Evolutionary conservation across 2,329 filamentous ascomycete species (phyloP).

Genomic region (Shiraia bambusicola): DNA sequence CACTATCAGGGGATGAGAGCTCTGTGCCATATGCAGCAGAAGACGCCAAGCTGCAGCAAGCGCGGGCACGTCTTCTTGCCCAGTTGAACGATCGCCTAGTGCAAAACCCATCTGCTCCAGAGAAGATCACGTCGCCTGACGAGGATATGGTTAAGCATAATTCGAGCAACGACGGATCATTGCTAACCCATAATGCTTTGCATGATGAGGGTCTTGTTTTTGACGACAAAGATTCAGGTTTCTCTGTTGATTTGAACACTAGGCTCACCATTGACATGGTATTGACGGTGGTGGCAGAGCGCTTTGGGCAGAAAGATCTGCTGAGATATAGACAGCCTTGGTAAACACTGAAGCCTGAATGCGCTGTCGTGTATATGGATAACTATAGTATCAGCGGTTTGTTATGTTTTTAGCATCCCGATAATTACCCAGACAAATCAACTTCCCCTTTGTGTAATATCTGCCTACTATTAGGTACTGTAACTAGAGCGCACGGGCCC

Average conservation of each 20-base stretch:
- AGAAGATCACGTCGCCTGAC: not conserved
- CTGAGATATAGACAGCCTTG: slow-evolving; percentile 66
- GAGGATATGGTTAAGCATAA: too few relatives aligned
- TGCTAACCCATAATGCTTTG: not conserved
- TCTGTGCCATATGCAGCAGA: slow-evolving; percentile 9
- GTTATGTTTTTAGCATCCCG: too few relatives aligned
- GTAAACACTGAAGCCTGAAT: slow-evolving; percentile 3
- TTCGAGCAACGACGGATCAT: too few relatives aligned
- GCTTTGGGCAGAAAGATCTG: slow-evolving; percentile 86
- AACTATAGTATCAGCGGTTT: too few relatives aligned
- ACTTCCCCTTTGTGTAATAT: not conserved
- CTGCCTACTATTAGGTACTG: too few relatives aligned
- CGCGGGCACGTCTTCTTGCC: slow-evolving; percentile 51
- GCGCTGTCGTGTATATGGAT: too few relatives aligned
- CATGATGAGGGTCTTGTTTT: not conserved
- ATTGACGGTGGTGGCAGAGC: slow-evolving; percentile 80
- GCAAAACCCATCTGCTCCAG: slow-evolving; percentile 16
- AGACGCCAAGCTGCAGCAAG: slow-evolving; percentile 49
- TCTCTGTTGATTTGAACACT: slow-evolving; percentile 46
- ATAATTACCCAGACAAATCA: not conserved
- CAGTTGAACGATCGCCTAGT: slow-evolving; percentile 41
- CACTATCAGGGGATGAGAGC: slow-evolving; percentile 23
- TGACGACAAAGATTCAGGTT: not conserved
- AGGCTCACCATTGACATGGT: slow-evolving; percentile 89
- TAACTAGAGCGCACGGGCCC: slow-evolving; percentile 16